Evolutionary conservation across 2,329 filamentous ascomycete species (phyloP).

Genomic region (Penicillium sp.): DNA sequence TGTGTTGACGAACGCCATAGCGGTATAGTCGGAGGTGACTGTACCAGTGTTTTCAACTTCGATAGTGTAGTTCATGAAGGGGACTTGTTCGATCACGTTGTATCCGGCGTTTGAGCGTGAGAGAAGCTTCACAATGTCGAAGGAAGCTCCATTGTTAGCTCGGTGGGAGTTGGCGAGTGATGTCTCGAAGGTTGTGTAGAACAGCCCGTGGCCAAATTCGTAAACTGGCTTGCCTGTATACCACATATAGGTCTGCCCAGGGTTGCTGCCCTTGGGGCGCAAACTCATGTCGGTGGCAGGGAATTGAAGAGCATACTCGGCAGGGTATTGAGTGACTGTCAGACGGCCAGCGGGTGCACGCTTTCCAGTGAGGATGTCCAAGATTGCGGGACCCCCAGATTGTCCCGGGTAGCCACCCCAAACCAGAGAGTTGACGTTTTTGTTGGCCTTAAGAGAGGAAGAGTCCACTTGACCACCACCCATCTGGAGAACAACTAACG

Average conservation of each 20-base stretch:
- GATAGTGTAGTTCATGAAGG: slow-evolving; percentile 33
- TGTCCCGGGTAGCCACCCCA: slow-evolving; percentile 42
- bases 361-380: slow-evolving; percentile 38
- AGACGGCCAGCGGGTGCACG: slow-evolving; percentile 38
- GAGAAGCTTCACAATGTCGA: slow-evolving; percentile 31
- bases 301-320: slow-evolving; percentile 37
- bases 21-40: slow-evolving; percentile 35
- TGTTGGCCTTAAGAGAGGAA: slow-evolving; percentile 31
- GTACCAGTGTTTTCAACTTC: slow-evolving; percentile 32
- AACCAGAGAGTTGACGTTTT: slow-evolving; percentile 35
- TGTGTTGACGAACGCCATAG: slow-evolving; percentile 34
- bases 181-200: slow-evolving; percentile 37
- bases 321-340: slow-evolving; percentile 33
- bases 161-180: slow-evolving; percentile 1
- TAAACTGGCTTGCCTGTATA: slow-evolving; percentile 35
- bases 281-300: slow-evolving; percentile 37
- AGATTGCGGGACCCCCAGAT: slow-evolving; percentile 35
- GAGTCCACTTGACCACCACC: slow-evolving; percentile 40
- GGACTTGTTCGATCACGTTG: slow-evolving; percentile 27
- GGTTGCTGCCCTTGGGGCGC: slow-evolving; percentile 32
- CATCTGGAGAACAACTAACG: slow-evolving; percentile 37
- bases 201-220: slow-evolving; percentile 38
- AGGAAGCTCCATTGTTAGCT: slow-evolving; percentile 11
- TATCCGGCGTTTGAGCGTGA: slow-evolving; percentile 21
- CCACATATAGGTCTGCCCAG: slow-evolving; percentile 41